Percentiles rank a stretch among this genome's conserved stretches.
Evolutionary conservation across 495 filamentous ascomycete genomes (phyloP).

Genomic region (Hypoxylon cercidicola): DNA sequence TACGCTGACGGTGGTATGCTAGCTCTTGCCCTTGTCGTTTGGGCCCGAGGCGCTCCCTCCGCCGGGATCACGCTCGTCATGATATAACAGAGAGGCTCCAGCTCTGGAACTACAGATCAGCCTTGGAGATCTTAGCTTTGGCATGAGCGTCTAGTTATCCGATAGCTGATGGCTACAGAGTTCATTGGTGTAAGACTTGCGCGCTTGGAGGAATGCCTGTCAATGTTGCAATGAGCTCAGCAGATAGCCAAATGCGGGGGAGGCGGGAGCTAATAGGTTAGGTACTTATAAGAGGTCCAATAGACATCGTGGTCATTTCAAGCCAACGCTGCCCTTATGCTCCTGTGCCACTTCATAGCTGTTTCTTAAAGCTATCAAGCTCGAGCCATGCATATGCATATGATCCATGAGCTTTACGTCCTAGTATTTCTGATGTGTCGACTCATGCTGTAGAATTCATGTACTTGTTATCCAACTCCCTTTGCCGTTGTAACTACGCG

Average conservation of each 20-base stretch:
- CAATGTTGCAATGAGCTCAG: background rate
- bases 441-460: no score
- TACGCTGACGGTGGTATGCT: constrained; percentile 15
- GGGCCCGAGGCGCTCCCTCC: constrained; percentile 68
- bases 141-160: background rate
- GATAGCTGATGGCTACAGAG: constrained; percentile 8
- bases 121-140: background rate
- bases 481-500: no score
- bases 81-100: constrained; percentile 1
- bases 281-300: constrained; percentile 21
- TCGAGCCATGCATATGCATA: no score
- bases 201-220: constrained; percentile 6
- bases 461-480: no score
- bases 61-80: constrained; percentile 30
- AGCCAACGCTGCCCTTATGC: no score
- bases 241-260: constrained; percentile 15
- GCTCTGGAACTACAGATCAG: background rate
- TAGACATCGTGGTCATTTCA: constrained; percentile 7
- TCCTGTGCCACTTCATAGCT: no score
- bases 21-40: constrained; percentile 79
- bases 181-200: constrained; percentile 11
- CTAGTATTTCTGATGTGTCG: no score
- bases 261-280: background rate
- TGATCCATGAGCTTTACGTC: no score
- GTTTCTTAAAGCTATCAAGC: no score